A percentile compares a stretch with the other conserved stretches of the same genome.
phyloP scores from a whole-genome alignment of 805 yeast species.

The Scheffersomyces lignosus region DNA sequence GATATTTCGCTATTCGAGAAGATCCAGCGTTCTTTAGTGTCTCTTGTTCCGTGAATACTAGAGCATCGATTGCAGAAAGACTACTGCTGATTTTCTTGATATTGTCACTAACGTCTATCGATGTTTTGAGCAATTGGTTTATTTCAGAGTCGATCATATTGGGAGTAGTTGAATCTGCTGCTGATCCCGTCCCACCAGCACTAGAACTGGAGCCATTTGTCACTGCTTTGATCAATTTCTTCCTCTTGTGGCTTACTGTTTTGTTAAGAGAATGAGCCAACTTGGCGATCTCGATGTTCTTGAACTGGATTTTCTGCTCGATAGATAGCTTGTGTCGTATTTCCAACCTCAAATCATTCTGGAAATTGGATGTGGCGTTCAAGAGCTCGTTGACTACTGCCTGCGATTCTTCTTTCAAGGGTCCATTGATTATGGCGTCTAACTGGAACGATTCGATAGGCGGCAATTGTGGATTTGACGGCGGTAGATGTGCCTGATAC shows the following conservation, averaged over 20 bases:
- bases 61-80: not conserved
- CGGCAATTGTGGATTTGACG: slow-evolving; percentile 19
- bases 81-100: not conserved
- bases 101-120: not conserved
- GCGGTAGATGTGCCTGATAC: slow-evolving; percentile 12
- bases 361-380: slow-evolving; percentile 30
- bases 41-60: not conserved
- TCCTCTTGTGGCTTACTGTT: slow-evolving; percentile 9
- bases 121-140: slow-evolving; percentile 3
- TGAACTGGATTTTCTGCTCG: slow-evolving; percentile 42
- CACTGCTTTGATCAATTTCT: slow-evolving; percentile 8
- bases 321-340: slow-evolving; percentile 31
- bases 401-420: slow-evolving; percentile 26
- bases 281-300: slow-evolving; percentile 38
- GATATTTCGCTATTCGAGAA: not conserved
- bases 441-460: slow-evolving; percentile 31
- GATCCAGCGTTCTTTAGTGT: not conserved
- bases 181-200: no score
- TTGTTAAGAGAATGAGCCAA: slow-evolving; percentile 20
- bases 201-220: no score
- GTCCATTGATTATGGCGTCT: slow-evolving; percentile 25
- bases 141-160: slow-evolving; percentile 7
- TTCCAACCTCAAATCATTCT: slow-evolving; percentile 35
- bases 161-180: not conserved
- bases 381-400: slow-evolving; percentile 29